phyloP scores from a whole-genome alignment of 495 filamentous ascomycete species.

The Hyaloscypha bicolor region DNA sequence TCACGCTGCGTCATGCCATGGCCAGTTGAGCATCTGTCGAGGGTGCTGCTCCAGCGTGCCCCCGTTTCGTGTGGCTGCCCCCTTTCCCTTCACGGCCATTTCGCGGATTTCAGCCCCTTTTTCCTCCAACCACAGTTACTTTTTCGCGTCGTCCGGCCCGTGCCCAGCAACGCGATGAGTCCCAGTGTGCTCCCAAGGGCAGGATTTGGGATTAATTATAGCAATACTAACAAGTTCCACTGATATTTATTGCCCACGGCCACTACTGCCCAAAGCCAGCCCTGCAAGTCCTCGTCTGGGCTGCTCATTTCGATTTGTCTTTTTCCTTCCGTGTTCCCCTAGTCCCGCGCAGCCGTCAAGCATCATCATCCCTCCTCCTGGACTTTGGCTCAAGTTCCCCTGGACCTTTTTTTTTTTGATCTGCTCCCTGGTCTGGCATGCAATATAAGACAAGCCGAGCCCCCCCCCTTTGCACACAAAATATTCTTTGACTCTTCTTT shows the following conservation, averaged over 20 bases:
- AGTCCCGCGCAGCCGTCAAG: constrained; percentile 26
- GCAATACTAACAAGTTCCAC: constrained; percentile 6
- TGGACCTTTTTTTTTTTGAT: not conserved
- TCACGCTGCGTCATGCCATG: not conserved
- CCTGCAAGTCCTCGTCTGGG: not conserved
- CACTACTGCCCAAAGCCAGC: not conserved
- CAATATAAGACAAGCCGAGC: constrained; percentile 26
- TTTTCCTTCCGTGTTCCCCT: constrained; percentile 26
- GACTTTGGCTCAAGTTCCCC: constrained; percentile 2
- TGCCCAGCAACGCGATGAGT: constrained; percentile 11
- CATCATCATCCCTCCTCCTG: constrained; percentile 17
- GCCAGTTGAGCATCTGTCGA: not conserved
- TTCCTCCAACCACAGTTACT: constrained; percentile 13
- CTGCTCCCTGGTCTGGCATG: constrained; percentile 21
- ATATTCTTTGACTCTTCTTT: constrained; percentile 15
- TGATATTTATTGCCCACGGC: not conserved
- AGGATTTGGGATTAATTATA: not conserved
- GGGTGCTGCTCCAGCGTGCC: not conserved
- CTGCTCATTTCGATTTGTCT: constrained; percentile 27
- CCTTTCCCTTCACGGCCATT: constrained; percentile 7
- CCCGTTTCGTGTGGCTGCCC: not conserved
- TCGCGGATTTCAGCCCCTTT: constrained; percentile 10
- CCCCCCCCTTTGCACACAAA: constrained; percentile 23
- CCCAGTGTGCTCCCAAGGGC: not conserved
- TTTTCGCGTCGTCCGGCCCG: constrained; percentile 1